Percentiles rank a stretch among this genome's conserved stretches.
Conservation (phyloP, 139 green algal genomes). For the Pleodorina starrii region DNA sequence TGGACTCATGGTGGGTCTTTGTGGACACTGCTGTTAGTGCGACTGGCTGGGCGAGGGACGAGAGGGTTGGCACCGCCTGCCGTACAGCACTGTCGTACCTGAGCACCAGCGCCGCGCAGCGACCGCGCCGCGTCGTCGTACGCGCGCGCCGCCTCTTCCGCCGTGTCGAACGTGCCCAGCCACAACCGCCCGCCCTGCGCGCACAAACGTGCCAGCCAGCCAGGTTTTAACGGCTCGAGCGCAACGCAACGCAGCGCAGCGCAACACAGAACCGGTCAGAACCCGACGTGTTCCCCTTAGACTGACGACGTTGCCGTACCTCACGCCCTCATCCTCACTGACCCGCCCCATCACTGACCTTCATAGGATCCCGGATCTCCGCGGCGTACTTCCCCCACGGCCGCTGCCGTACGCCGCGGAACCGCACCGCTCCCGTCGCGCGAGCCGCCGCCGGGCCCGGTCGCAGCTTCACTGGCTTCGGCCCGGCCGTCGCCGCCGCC, state of each 20-base stretch:
- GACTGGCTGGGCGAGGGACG: too few relatives aligned
- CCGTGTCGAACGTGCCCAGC: conserved; percentile 92
- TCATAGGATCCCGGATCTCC: conserved; percentile 66
- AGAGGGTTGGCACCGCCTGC: too few relatives aligned
- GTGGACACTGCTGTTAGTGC: too few relatives aligned
- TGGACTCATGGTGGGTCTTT: too few relatives aligned
- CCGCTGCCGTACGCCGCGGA: conserved; percentile 75
- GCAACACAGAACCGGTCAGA: too few relatives aligned
- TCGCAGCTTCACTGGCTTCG: background rate
- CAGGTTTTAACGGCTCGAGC: too few relatives aligned
- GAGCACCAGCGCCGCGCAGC: conserved; percentile 76
- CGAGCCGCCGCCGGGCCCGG: conserved; percentile 16
- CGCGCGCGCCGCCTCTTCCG: conserved; percentile 86
- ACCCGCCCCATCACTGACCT: conserved; percentile 57
- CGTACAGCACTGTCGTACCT: background rate
- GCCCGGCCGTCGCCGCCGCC: background rate
- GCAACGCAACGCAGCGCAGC: too few relatives aligned
- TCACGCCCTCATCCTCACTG: background rate
- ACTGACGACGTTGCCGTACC: too few relatives aligned
- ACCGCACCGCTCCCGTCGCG: conserved; percentile 76
- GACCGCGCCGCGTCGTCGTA: conserved; percentile 87
- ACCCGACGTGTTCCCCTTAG: too few relatives aligned
- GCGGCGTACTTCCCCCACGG: conserved; percentile 76
- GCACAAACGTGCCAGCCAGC: too few relatives aligned
- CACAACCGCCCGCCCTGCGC: conserved; percentile 78